Percentiles rank a stretch among this genome's conserved stretches.
These are phyloP conservation scores for Diaporthe citrichinensis DNA, from an alignment of 2,329 filamentous ascomycete species.

Conservation along the genomic window DNA sequence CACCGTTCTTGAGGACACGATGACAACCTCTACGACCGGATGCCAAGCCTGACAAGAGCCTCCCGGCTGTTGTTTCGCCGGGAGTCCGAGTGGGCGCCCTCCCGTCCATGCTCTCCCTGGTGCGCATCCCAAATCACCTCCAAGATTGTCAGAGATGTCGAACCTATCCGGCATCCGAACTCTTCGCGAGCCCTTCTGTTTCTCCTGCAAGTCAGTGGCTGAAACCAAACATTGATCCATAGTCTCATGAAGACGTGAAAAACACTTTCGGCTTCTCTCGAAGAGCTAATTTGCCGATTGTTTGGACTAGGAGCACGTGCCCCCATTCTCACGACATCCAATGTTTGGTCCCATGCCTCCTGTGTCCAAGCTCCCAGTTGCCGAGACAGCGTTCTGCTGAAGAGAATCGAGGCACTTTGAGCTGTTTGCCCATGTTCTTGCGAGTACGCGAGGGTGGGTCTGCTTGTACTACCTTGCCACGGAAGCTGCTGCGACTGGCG, in stretches of 20 bases:
- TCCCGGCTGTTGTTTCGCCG: conserved; percentile 33
- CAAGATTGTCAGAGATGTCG: conserved; percentile 19
- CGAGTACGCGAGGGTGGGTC: conserved; percentile 15
- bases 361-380: conserved; percentile 27
- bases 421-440: conserved; percentile 17
- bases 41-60: conserved; percentile 10
- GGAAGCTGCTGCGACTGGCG: not conserved
- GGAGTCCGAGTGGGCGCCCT: conserved; percentile 17
- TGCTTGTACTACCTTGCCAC: conserved; percentile 10
- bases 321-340: conserved; percentile 30
- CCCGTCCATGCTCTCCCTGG: not conserved
- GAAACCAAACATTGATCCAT: conserved; percentile 36
- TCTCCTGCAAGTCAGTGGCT: conserved; percentile 28
- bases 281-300: conserved; percentile 28
- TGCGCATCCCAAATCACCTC: conserved; percentile 20
- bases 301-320: conserved; percentile 31
- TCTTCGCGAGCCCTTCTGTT: conserved; percentile 27
- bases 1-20: conserved; percentile 3
- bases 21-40: conserved; percentile 5
- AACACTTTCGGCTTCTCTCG: conserved; percentile 8
- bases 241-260: conserved; percentile 4
- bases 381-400: conserved; percentile 14
- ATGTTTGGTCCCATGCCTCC: conserved; percentile 31
- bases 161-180: conserved; percentile 25
- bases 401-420: not conserved